Evolutionary conservation across 1,139 yeast genomes (phyloP), one percentile per base, ranked within the genome.

Genomic region (Diutina scorzettiae): DNA sequence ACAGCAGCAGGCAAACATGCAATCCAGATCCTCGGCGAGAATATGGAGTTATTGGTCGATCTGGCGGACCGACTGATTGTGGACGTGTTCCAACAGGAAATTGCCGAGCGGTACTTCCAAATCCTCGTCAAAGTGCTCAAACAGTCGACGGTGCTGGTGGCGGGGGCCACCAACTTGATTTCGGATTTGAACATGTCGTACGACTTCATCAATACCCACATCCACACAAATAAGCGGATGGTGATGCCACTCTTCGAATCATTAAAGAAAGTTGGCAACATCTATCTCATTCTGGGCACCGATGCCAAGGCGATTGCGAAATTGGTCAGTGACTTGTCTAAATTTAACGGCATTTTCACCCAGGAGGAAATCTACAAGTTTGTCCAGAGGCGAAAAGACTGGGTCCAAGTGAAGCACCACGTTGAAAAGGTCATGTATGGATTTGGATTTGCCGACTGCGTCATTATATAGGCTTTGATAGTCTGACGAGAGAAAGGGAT

Each of bases 361-460:
- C 95, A 94, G 42, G 98, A 91, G 52, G 98, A 91, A 52, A 81
- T 91, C 23, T 83, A 85, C 53, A 96, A 87, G 54, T 84, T 89
- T 63, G 95, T 87, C 3, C 91, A 84, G 52, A 67, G 95, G 47
- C 67, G 98, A 45, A 73, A 78, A 40, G 98, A 91, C 55, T 91
- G 98, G 98, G 60, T 73, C 0, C 55, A 66, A 39, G 84, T 91
- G 34, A 78, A 76, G 50, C 69, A 70, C 47, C 86, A 83, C 45
- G 97, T 91, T 5, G 97, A 91, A 57, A 85, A 81, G 56, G 91
- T 85, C n/a, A 84, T 91, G 80, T 91, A 87, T 54, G 98, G 98
- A 0, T 69, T 87, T 44, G 86, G 91, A 14, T 60, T 81, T 28
- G 77, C 64, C 46, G 84, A 81, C 58, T 78, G 94, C 66, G 55